phyloP scores from a whole-genome alignment of 2,329 filamentous ascomycete genomes.

The Seiridium cupressi region DNA sequence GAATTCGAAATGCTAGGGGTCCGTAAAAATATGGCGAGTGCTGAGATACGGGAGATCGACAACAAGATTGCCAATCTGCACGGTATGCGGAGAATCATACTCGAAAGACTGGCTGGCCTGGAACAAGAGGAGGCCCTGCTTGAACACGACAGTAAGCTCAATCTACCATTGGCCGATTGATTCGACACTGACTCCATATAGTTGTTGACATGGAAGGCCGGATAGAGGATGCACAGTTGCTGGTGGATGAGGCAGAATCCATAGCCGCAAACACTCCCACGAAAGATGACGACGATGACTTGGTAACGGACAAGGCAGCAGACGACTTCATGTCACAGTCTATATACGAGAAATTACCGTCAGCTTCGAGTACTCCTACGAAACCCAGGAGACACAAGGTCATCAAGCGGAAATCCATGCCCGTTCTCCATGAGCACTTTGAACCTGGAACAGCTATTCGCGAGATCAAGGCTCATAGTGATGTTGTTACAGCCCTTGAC shows the following conservation, averaged over 20 bases:
- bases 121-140: conserved; percentile 89
- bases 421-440: conserved; percentile 92
- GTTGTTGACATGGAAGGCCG: conserved; percentile 62
- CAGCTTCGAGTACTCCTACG: conserved; percentile 45
- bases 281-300: conserved; percentile 38
- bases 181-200: conserved; percentile 23
- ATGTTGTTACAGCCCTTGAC: conserved; percentile 85
- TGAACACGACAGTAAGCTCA: conserved; percentile 76
- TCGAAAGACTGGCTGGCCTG: conserved; percentile 80
- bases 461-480: conserved; percentile 84
- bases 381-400: conserved; percentile 53
- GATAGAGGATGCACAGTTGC: conserved; percentile 59
- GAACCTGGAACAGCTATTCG: conserved; percentile 85
- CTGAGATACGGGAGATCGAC: conserved; percentile 94
- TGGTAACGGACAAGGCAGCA: conserved; percentile 49
- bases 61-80: conserved; percentile 93
- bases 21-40: conserved; percentile 95
- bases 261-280: conserved; percentile 48
- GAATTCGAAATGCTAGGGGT: conserved; percentile 87
- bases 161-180: conserved; percentile 25
- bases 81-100: conserved; percentile 86
- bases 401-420: conserved; percentile 79
- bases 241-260: conserved; percentile 58
- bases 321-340: conserved; percentile 93
- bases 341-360: conserved; percentile 88